These are phyloP conservation scores for Leccinum broughii DNA, from an alignment of 768 basidiomycete species.

Conservation along the genomic window DNA sequence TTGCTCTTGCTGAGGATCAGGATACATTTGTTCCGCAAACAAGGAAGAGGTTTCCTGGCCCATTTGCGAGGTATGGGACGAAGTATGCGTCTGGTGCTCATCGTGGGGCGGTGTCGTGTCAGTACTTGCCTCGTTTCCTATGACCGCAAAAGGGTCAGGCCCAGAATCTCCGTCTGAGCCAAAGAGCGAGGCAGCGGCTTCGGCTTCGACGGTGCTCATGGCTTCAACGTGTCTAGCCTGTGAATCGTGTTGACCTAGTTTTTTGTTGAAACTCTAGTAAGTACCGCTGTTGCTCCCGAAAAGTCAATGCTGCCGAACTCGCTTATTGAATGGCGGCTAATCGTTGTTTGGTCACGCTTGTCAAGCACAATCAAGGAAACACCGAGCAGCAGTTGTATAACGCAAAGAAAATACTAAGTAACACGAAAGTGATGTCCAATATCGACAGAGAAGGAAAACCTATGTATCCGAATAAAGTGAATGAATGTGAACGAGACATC, in stretches of 20 bases:
- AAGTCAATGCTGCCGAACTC: slow-evolving; percentile 4
- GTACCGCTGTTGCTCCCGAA: background rate
- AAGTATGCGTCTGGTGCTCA: slow-evolving; percentile 23
- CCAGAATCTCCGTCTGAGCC: slow-evolving; percentile 57
- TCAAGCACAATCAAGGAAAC: background rate
- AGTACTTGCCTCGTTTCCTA: slow-evolving; percentile 41
- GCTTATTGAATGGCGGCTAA: slow-evolving; percentile 5
- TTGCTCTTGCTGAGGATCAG: slow-evolving; percentile 26
- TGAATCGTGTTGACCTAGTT: slow-evolving; percentile 12
- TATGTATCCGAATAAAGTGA: slow-evolving; percentile 28
- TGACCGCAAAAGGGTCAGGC: slow-evolving; percentile 63
- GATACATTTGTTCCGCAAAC: slow-evolving; percentile 38
- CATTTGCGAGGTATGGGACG: slow-evolving; percentile 31
- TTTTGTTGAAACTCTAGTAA: slow-evolving; percentile 13
- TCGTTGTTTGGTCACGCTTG: slow-evolving; percentile 33
- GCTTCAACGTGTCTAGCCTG: slow-evolving; percentile 33
- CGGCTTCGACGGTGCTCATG: slow-evolving; percentile 74
- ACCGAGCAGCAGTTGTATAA: slow-evolving; percentile 3
- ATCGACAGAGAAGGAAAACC: slow-evolving; percentile 33
- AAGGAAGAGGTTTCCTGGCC: slow-evolving; percentile 40
- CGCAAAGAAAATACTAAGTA: slow-evolving; percentile 18
- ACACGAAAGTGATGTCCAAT: slow-evolving; percentile 22
- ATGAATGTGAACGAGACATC: slow-evolving; percentile 20
- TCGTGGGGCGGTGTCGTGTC: slow-evolving; percentile 32
- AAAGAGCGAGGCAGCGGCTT: slow-evolving; percentile 83